A percentile compares a stretch with the other conserved stretches of the same genome.
Conservation (phyloP, 1,284 basidiomycete species). For the Megacollybia platyphylla region DNA sequence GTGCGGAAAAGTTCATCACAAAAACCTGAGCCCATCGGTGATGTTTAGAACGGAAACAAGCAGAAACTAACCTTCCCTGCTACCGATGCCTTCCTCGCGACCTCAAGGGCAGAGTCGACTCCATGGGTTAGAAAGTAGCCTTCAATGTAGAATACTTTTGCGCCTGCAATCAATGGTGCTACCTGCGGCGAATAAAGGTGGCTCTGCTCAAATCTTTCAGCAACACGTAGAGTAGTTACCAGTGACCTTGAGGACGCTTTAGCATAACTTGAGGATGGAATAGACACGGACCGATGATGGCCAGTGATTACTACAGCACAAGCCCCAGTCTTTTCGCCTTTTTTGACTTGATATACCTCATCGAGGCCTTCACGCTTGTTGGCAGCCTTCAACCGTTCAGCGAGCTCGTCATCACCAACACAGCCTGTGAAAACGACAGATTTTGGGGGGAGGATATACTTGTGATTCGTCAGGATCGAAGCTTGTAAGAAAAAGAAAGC, state of each 20-base stretch:
- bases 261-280: not conserved
- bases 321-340: conserved; percentile 86
- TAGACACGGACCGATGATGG: conserved; percentile 60
- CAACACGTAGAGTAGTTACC: conserved; percentile 82
- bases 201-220: conserved; percentile 77
- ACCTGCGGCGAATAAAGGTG: conserved; percentile 76
- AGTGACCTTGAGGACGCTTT: conserved; percentile 47
- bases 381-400: conserved; percentile 82
- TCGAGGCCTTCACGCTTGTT: conserved; percentile 90
- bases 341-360: conserved; percentile 82
- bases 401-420: conserved; percentile 88
- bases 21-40: conserved; percentile 44
- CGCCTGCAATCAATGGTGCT: conserved; percentile 66
- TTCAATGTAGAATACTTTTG: conserved; percentile 89
- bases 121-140: conserved; percentile 98
- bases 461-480: conserved; percentile 2
- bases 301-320: conserved; percentile 95
- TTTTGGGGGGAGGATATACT: conserved; percentile 84
- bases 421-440: conserved; percentile 94
- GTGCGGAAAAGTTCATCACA: conserved; percentile 90
- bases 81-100: conserved; percentile 75
- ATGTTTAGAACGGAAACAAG: conserved; percentile 2
- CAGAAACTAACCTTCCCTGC: conserved; percentile 56
- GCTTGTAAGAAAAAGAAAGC: not conserved
- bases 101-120: conserved; percentile 55